Percentiles rank a stretch among this genome's conserved stretches.
Evolutionary conservation across 345 rosid genomes (phyloP).

Genomic region (Lepidium didymum): DNA sequence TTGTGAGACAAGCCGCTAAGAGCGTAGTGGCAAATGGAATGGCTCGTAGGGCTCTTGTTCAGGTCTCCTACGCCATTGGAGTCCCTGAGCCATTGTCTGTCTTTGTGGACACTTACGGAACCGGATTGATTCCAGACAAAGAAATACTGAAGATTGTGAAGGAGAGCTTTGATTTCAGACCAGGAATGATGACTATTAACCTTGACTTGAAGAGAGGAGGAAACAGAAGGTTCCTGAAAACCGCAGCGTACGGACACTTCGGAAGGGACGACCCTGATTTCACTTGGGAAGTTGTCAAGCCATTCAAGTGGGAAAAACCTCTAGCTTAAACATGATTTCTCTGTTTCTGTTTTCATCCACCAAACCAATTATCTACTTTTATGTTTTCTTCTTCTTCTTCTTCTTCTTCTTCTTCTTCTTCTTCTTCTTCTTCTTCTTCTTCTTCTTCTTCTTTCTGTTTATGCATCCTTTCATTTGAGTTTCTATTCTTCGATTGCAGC

Average conservation of each 20-base stretch:
- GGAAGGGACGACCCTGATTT: conserved; percentile 34
- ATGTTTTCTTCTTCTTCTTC: background rate
- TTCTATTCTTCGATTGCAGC: background rate
- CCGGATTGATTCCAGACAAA: conserved; percentile 27
- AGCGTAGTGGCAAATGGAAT: conserved; percentile 24
- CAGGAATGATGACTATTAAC: conserved; percentile 30
- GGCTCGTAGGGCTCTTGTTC: conserved; percentile 28
- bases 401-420: too few species aligned
- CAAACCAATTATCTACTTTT: background rate
- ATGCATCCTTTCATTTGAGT: background rate
- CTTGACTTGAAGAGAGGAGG: conserved; percentile 30
- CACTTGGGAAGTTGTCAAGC: conserved; percentile 32
- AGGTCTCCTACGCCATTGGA: conserved; percentile 29
- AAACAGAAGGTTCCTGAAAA: conserved; percentile 26
- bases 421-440: background rate
- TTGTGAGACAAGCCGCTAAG: conserved; percentile 30
- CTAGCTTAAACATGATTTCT: conserved; percentile 6
- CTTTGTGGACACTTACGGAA: conserved; percentile 24
- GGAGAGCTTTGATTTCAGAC: conserved; percentile 26
- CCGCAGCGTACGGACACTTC: conserved; percentile 28
- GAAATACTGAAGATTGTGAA: conserved; percentile 30
- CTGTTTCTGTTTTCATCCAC: background rate
- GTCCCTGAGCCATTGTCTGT: conserved; percentile 31
- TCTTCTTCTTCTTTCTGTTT: background rate
- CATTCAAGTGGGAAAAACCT: conserved; percentile 30